These are phyloP conservation scores for Fusarium fujikuroi DNA, from an alignment of 2,329 filamentous ascomycete genomes.

Conservation along the genomic window DNA sequence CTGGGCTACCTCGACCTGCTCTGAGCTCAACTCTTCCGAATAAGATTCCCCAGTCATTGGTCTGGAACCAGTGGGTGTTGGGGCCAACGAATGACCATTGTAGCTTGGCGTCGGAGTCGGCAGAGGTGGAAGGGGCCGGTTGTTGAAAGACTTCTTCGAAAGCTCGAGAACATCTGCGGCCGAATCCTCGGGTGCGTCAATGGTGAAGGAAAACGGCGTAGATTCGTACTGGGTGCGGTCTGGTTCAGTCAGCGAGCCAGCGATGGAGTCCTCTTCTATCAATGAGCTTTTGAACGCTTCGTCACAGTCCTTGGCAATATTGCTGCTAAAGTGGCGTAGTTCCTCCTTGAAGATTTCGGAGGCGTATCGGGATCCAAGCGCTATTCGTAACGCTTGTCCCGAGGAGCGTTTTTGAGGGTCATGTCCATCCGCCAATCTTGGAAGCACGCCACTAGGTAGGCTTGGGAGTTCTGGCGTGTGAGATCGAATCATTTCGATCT, in stretches of 20 bases:
- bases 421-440: conserved; percentile 37
- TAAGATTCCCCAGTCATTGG: conserved; percentile 43
- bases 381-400: conserved; percentile 12
- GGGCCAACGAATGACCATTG: conserved; percentile 20
- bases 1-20: conserved; percentile 46
- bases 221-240: conserved; percentile 49
- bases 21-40: conserved; percentile 36
- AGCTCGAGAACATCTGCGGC: conserved; percentile 11
- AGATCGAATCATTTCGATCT: conserved; percentile 39
- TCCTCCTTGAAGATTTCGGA: conserved; percentile 72
- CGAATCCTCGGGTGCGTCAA: conserved; percentile 48
- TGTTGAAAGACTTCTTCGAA: conserved; percentile 55
- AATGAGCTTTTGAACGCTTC: conserved; percentile 84
- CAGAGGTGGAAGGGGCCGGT: conserved; percentile 63
- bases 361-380: conserved; percentile 39
- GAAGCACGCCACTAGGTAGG: conserved; percentile 40
- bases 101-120: conserved; percentile 47
- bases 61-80: conserved; percentile 35
- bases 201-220: conserved; percentile 56
- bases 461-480: conserved; percentile 47
- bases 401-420: conserved; percentile 16
- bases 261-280: conserved; percentile 53
- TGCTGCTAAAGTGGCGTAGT: conserved; percentile 82
- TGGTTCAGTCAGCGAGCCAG: conserved; percentile 48
- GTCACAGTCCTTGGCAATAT: conserved; percentile 90